Evolutionary conservation across 2,329 filamentous ascomycete species (phyloP).

Genomic region (Alternaria novae-zelandiae): DNA sequence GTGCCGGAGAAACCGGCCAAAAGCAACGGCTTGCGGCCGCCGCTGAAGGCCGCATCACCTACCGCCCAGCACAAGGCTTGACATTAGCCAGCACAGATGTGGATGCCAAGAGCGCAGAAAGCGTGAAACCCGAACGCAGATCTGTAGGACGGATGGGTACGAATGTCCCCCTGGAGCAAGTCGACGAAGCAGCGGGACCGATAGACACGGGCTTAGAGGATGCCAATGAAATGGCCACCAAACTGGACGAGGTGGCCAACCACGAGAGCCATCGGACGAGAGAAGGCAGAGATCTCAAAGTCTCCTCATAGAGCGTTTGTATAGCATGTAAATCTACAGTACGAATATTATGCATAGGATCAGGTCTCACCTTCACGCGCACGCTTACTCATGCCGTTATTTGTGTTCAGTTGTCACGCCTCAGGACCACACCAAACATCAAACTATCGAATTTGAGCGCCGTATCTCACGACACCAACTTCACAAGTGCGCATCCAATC

Average conservation of each 20-base stretch:
- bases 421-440: neutral
- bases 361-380: neutral
- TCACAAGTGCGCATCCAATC: neutral
- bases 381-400: neutral
- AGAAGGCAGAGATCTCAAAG: conserved; percentile 27
- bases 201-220: conserved; percentile 14
- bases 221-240: conserved; percentile 22
- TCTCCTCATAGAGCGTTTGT: conserved; percentile 14
- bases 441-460: neutral
- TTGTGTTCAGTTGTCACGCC: neutral
- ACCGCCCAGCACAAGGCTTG: conserved; percentile 43
- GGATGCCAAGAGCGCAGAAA: neutral
- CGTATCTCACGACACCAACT: neutral
- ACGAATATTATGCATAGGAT: conserved; percentile 3
- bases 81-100: conserved; percentile 24
- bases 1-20: conserved; percentile 81
- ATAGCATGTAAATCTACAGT: conserved; percentile 2
- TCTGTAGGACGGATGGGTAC: conserved; percentile 3
- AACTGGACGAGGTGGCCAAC: conserved; percentile 34
- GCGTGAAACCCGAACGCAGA: neutral
- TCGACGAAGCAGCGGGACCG: neutral
- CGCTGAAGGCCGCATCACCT: conserved; percentile 67
- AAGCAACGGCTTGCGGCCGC: conserved; percentile 69
- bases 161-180: neutral
- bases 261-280: conserved; percentile 31